Conservation (phyloP, 2,329 filamentous ascomycete species). For the Trichoderma cornu-damae region DNA sequence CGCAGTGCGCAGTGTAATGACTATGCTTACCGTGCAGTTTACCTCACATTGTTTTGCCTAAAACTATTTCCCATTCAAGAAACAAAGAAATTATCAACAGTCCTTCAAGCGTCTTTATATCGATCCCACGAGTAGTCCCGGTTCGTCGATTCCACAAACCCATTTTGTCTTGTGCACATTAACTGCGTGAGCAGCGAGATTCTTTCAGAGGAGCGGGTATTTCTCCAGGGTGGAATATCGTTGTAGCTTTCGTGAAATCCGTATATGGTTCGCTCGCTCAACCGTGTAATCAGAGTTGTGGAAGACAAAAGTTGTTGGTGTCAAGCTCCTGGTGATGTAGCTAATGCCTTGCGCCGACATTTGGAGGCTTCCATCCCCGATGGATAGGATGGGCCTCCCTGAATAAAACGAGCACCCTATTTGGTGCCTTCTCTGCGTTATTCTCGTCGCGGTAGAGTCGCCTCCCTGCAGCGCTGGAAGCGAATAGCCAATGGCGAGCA, state of each 20-base stretch:
- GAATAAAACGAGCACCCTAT: not conserved
- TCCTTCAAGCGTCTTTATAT: too few species aligned
- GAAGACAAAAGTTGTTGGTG: constrained; percentile 47
- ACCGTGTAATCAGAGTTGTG: constrained; percentile 58
- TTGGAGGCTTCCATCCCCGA: constrained; percentile 60
- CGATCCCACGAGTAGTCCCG: too few species aligned
- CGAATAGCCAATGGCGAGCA: constrained; percentile 58
- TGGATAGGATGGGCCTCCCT: constrained; percentile 48
- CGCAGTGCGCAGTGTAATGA: too few species aligned
- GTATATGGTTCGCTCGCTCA: constrained; percentile 52
- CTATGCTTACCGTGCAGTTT: too few species aligned
- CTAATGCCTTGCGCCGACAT: constrained; percentile 63
- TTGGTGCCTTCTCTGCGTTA: not conserved
- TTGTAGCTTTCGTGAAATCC: constrained; percentile 51
- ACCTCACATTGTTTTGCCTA: too few species aligned
- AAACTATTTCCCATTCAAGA: too few species aligned
- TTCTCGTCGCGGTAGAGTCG: constrained; percentile 49
- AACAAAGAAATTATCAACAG: too few species aligned
- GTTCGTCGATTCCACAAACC: too few species aligned
- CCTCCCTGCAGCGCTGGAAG: constrained; percentile 53
- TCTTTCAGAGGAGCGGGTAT: too few species aligned
- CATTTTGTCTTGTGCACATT: too few species aligned
- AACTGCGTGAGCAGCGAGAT: too few species aligned
- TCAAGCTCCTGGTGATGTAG: constrained; percentile 55
- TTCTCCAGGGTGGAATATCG: constrained; percentile 49